Base-by-base conservation (phyloP, 2,329 filamentous ascomycete genomes). In the Lachnellula subtilissima region DNA sequence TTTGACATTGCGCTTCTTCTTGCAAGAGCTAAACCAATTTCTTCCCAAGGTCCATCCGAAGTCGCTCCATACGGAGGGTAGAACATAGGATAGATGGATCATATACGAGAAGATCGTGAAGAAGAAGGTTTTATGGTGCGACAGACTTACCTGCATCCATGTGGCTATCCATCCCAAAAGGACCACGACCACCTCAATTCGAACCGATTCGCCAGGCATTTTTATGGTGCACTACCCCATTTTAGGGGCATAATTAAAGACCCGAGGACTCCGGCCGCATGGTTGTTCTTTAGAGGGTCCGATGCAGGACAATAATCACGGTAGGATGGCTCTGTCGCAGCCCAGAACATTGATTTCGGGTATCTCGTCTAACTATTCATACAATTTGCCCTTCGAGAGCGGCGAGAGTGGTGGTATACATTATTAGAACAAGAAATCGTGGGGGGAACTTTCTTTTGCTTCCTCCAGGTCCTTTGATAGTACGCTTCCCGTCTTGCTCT, bases 311-410 rank as follows among this genome's bases (percentile, higher is more conserved):
- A 9, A n/a, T 17, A 8, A n/a, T 40, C 37, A 40, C 37, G 14
- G 37, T n/a, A n/a, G 37, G 37, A 8, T 17, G 37, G 14, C 37
- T 15, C 47, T 50, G 28, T 12, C n/a, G 17, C 42, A 17, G 42
- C 42, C 42, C 19, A 45, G 19, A 17, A 17, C 36, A 25, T 50
- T 9, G 2, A 50, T 40, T 37, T 23, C 28, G 53, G 57, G 53
- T 59, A 53, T 56, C 51, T 54, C n/a, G 14, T 46, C 25, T 54
- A 53, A 23, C 35, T 59, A 48, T 48, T 57, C 48, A 12, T 56
- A 60, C 55, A 60, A 25, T 22, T 40, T 40, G 47, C 39, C 40
- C 36, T 25, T 28, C 7, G 39, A 9, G 9, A 12, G 9, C 8
- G n/a, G 12, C 9, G 39, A 28, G 22, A 37, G 22, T 42, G 49